Percentiles rank a stretch among this genome's conserved stretches.
phyloP scores from a whole-genome alignment of 2,329 filamentous ascomycete genomes.

The Thielaviopsis musarum region DNA sequence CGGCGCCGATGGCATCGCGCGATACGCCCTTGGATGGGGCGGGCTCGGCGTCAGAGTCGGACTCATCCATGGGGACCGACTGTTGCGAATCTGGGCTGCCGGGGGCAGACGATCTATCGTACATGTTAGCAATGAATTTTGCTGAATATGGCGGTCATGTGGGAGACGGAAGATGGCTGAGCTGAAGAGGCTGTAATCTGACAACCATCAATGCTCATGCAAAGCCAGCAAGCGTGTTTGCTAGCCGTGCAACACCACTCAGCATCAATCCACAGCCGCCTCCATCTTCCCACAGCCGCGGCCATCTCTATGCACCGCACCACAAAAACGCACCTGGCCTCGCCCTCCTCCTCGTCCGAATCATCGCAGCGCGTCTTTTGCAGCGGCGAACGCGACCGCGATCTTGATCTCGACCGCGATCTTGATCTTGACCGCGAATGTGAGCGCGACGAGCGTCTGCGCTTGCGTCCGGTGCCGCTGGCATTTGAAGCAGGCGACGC shows the following conservation, averaged over 20 bases:
- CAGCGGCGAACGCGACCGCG: conserved; percentile 22
- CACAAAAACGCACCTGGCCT: conserved; percentile 31
- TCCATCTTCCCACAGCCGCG: not conserved
- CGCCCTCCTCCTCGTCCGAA: conserved; percentile 52
- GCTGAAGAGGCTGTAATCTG: no score
- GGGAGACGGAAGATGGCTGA: no score
- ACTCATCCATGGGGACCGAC: conserved; percentile 82
- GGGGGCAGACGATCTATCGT: conserved; percentile 47
- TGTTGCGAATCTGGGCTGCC: conserved; percentile 58
- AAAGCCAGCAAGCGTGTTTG: no score
- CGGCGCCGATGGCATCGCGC: conserved; percentile 32
- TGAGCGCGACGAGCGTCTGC: conserved; percentile 1
- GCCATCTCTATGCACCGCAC: not conserved
- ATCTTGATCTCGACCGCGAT: conserved; percentile 13
- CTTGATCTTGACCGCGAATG: conserved; percentile 13
- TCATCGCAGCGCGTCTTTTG: conserved; percentile 21
- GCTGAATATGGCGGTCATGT: not conserved
- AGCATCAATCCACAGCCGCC: not conserved
- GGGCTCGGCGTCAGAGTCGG: conserved; percentile 44
- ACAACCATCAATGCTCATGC: no score
- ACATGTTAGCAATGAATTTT: not conserved
- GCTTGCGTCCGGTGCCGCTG: not conserved
- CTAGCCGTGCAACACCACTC: no score
- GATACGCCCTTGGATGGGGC: conserved; percentile 25
- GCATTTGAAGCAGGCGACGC: conserved; percentile 1